Conservation (phyloP, 306 rosid genomes). For the Fagus crenata region DNA sequence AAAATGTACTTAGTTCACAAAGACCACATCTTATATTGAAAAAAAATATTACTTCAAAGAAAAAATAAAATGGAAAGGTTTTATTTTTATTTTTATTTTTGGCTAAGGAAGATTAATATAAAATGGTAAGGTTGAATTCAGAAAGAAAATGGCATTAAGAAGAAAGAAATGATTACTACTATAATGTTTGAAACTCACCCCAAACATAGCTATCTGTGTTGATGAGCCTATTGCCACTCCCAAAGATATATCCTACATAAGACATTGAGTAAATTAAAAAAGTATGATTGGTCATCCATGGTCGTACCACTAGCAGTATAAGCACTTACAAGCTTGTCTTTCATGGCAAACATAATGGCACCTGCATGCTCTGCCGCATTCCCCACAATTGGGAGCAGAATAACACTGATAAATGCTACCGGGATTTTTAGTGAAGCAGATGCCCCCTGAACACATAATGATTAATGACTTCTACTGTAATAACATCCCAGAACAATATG, state of each 20-base stretch:
- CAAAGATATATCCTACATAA: conserved; percentile 64
- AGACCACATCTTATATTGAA: neutral
- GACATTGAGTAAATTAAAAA: neutral
- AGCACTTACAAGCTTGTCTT: conserved; percentile 75
- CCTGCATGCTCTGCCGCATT: conserved; percentile 93
- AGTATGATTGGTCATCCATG: neutral
- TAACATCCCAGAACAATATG: neutral
- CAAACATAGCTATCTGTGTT: conserved; percentile 77
- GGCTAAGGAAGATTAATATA: neutral
- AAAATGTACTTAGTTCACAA: neutral
- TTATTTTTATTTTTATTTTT: too few relatives aligned
- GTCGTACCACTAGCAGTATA: neutral
- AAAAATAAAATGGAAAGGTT: neutral
- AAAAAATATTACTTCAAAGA: neutral
- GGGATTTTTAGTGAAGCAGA: conserved; percentile 61
- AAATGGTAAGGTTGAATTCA: neutral
- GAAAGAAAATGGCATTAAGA: neutral
- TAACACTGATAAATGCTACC: conserved; percentile 68
- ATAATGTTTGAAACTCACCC: conserved; percentile 38
- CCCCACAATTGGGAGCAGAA: conserved; percentile 78
- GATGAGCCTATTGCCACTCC: conserved; percentile 87
- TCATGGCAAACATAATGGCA: conserved; percentile 82
- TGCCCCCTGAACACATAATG: conserved; percentile 56
- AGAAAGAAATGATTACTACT: neutral
- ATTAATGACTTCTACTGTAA: neutral